These are phyloP conservation scores for Trichodelitschia bisporula DNA, from an alignment of 495 filamentous ascomycete genomes.

Conservation along the genomic window DNA sequence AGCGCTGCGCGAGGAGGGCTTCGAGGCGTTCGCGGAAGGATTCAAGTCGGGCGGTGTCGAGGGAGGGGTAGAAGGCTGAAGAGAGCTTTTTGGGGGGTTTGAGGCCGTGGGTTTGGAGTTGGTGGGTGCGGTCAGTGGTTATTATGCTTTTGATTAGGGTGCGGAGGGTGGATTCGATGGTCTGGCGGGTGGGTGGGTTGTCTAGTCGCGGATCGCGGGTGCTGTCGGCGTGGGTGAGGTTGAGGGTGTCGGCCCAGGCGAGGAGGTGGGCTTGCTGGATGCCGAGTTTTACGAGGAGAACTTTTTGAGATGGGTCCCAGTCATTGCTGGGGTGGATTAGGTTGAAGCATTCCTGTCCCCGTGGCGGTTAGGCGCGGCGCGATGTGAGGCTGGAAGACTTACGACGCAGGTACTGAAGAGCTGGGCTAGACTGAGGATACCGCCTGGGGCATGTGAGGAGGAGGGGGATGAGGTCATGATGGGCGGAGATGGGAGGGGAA, in stretches of 20 bases:
- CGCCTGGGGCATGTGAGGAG: not conserved
- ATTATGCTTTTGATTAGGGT: constrained; percentile 6
- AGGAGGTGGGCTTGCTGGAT: constrained; percentile 15
- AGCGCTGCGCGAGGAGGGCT: not conserved
- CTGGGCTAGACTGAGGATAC: constrained; percentile 11
- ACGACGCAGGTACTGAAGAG: constrained; percentile 17
- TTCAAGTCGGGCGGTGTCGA: constrained; percentile 13
- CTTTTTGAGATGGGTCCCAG: constrained; percentile 10
- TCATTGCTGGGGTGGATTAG: constrained; percentile 11
- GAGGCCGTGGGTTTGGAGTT: constrained; percentile 14
- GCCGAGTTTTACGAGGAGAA: constrained; percentile 12
- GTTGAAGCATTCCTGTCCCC: constrained; percentile 14
- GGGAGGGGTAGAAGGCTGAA: constrained; percentile 6
- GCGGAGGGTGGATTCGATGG: constrained; percentile 10
- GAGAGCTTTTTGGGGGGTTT: constrained; percentile 11
- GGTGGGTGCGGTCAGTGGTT: constrained; percentile 8
- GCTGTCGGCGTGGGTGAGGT: constrained; percentile 12
- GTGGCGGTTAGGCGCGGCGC: too few species aligned
- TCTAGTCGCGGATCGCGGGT: constrained; percentile 11
- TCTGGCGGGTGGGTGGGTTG: constrained; percentile 5
- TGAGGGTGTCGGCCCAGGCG: constrained; percentile 15
- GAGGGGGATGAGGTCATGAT: too few species aligned
- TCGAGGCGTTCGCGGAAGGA: constrained; percentile 12
- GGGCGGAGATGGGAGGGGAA: too few species aligned
- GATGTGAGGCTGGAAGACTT: too few species aligned